Evolutionary conservation across 257 asterid species (phyloP).

Genomic region (Lithospermum erythrorhizon): DNA sequence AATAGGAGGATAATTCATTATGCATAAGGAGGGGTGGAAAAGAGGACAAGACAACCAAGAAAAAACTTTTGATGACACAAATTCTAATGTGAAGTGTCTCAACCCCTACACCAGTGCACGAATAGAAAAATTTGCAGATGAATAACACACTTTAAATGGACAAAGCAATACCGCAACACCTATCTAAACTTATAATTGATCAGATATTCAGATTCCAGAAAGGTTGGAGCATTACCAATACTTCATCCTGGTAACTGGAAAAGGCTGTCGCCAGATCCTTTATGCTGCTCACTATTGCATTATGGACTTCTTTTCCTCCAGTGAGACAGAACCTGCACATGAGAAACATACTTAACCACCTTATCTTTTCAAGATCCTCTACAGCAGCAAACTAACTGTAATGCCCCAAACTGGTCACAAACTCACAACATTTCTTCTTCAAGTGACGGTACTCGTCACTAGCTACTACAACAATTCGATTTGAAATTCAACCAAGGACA

Average conservation of each 20-base stretch:
- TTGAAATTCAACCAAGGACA: neutral
- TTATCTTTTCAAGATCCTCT: neutral
- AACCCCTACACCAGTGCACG: neutral
- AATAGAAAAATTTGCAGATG: neutral
- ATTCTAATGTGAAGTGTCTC: neutral
- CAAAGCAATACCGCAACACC: neutral
- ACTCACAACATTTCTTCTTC: neutral
- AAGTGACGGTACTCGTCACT: neutral
- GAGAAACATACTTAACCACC: neutral
- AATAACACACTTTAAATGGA: neutral
- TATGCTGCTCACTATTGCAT: conserved; percentile 91
- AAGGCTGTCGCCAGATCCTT: conserved; percentile 90
- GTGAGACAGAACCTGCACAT: conserved; percentile 72
- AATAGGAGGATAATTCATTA: neutral
- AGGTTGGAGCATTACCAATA: conserved; percentile 46
- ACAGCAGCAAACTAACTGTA: neutral
- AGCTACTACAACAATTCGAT: conserved; percentile 2
- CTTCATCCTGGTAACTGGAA: conserved; percentile 84
- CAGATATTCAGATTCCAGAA: neutral
- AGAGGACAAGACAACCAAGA: neutral
- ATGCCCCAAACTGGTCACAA: no score
- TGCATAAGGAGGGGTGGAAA: neutral
- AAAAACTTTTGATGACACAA: neutral
- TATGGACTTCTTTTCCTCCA: conserved; percentile 90
- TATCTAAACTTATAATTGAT: neutral